Percentiles rank a stretch among this genome's conserved stretches.
phyloP scores from a whole-genome alignment of 2,329 filamentous ascomycete genomes.

The Sporothrix protearum region DNA sequence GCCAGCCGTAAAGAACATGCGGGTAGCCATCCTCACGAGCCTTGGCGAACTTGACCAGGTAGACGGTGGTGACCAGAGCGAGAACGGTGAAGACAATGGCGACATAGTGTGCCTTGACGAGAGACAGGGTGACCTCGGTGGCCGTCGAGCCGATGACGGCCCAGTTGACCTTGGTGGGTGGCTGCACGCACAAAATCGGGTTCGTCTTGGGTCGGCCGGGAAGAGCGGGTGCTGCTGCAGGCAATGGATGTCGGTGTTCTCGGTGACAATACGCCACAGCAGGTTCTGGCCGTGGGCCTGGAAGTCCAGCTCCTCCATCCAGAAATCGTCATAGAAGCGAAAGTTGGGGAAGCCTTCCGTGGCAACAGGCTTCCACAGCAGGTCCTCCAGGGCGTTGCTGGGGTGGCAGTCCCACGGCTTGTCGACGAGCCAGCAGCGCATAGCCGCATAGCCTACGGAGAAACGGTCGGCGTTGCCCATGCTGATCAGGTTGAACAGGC shows the following conservation, averaged over 20 bases:
- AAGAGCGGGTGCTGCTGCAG: slow-evolving; percentile 27
- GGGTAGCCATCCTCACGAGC: slow-evolving; percentile 4
- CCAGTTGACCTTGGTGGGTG: background rate
- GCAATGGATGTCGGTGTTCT: slow-evolving; percentile 27
- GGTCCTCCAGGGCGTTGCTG: slow-evolving; percentile 28
- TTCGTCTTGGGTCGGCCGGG: slow-evolving; percentile 25
- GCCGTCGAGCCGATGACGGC: slow-evolving; percentile 4
- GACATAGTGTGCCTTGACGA: background rate
- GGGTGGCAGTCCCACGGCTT: slow-evolving; percentile 29
- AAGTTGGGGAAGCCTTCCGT: slow-evolving; percentile 23
- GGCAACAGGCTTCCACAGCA: slow-evolving; percentile 25
- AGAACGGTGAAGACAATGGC: background rate
- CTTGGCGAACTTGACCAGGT: background rate
- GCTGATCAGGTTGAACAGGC: slow-evolving; percentile 28
- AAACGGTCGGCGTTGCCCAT: slow-evolving; percentile 29
- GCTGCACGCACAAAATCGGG: slow-evolving; percentile 22
- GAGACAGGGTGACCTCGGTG: slow-evolving; percentile 9
- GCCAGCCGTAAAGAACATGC: slow-evolving; percentile 15
- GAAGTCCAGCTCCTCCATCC: slow-evolving; percentile 27
- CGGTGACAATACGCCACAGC: slow-evolving; percentile 27
- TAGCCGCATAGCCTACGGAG: slow-evolving; percentile 26
- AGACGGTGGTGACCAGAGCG: background rate
- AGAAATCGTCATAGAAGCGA: slow-evolving; percentile 27
- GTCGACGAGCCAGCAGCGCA: slow-evolving; percentile 29
- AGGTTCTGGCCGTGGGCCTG: slow-evolving; percentile 26